phyloP scores from a whole-genome alignment of 1,284 basidiomycete species.

The Phenoliferia sp. region DNA sequence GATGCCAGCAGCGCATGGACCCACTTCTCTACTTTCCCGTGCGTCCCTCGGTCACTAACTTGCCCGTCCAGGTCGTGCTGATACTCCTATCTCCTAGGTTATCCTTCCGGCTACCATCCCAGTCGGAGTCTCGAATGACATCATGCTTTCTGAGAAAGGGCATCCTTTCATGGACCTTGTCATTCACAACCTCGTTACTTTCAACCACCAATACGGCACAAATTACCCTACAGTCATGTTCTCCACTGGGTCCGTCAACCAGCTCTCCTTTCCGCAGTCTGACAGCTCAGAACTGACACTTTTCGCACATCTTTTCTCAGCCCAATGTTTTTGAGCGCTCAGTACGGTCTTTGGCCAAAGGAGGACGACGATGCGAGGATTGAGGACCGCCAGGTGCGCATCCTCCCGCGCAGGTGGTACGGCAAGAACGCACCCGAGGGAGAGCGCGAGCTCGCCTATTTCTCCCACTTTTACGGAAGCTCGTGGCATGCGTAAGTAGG shows the following conservation, averaged over 20 bases:
- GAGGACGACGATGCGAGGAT: constrained; percentile 48
- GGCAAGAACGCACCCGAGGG: constrained; percentile 87
- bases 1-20: constrained; percentile 84
- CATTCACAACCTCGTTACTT: constrained; percentile 83
- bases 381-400: constrained; percentile 59
- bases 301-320: no score
- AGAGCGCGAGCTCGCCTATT: constrained; percentile 87
- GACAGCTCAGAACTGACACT: no score
- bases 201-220: constrained; percentile 85
- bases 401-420: constrained; percentile 88
- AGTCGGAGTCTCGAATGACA: constrained; percentile 93
- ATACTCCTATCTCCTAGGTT: constrained; percentile 53
- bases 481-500: constrained; percentile 61
- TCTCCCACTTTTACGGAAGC: constrained; percentile 90
- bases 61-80: neutral
- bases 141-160: constrained; percentile 81
- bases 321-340: constrained; percentile 70
- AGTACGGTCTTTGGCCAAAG: constrained; percentile 75
- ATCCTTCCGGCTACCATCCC: constrained; percentile 93
- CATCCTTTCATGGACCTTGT: constrained; percentile 90
- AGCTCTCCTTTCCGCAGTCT: no score
- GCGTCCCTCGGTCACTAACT: neutral
- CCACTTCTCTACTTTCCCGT: constrained; percentile 66
- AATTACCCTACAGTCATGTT: constrained; percentile 99
- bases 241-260: constrained; percentile 91